phyloP scores from a whole-genome alignment of 2,329 filamentous ascomycete genomes.

The Alternaria consortialis region DNA sequence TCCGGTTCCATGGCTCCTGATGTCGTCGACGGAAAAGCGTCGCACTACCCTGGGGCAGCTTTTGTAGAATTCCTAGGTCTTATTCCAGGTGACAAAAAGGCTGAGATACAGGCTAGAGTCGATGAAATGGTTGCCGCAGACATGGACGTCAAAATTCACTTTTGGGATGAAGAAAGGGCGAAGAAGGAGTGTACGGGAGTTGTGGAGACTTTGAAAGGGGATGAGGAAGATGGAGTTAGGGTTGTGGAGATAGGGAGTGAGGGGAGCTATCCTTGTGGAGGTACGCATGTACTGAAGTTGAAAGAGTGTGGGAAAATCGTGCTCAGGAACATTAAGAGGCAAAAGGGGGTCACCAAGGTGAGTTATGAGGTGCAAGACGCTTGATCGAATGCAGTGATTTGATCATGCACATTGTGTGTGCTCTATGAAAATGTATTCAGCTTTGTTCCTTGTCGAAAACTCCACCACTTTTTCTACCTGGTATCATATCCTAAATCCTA shows the following conservation, averaged over 20 bases:
- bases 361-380: constrained; percentile 52
- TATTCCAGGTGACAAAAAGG: constrained; percentile 64
- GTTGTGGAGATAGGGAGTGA: constrained; percentile 74
- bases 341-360: constrained; percentile 70
- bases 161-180: constrained; percentile 73
- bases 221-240: constrained; percentile 55
- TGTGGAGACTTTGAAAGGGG: constrained; percentile 47
- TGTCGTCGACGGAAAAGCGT: constrained; percentile 75
- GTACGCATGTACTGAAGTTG: constrained; percentile 73
- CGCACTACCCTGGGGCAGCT: constrained; percentile 73
- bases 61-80: constrained; percentile 71
- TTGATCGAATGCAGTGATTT: neutral
- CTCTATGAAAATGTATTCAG: constrained; percentile 1
- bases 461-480: constrained; percentile 22
- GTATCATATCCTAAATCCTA: constrained; percentile 26
- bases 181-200: constrained; percentile 51
- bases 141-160: constrained; percentile 62
- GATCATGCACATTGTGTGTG: constrained; percentile 5
- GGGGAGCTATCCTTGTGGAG: constrained; percentile 77
- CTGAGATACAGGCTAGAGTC: constrained; percentile 66
- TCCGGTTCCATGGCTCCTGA: constrained; percentile 47
- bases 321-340: constrained; percentile 73
- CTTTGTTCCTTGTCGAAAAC: neutral
- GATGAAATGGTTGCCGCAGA: constrained; percentile 65
- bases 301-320: constrained; percentile 66